phyloP scores from a whole-genome alignment of 768 basidiomycete species.

The Leucosporidium scottii region DNA sequence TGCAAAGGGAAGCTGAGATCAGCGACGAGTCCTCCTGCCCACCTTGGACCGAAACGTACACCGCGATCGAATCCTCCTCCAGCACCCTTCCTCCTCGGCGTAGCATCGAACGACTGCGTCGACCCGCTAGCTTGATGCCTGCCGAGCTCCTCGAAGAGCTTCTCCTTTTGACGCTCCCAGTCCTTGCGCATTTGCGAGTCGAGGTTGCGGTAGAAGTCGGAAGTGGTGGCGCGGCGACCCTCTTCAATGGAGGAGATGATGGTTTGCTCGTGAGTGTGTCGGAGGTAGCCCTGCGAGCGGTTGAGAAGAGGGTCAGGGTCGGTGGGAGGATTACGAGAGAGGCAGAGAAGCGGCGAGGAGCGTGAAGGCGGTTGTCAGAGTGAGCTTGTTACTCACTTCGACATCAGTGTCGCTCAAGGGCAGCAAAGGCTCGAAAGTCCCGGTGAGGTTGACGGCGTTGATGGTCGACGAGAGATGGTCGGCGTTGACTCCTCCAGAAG shows the following conservation, averaged over 20 bases:
- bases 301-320: too few relatives aligned
- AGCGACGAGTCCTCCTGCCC: too few relatives aligned
- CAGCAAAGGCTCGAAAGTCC: conserved; percentile 82
- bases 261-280: conserved; percentile 90
- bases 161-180: conserved; percentile 85
- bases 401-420: conserved; percentile 91
- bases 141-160: conserved; percentile 82
- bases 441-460: conserved; percentile 67
- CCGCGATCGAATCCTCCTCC: conserved; percentile 25
- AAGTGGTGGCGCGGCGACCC: conserved; percentile 72
- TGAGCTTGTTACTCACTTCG: conserved; percentile 42
- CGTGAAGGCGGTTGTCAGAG: not conserved
- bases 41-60: not conserved
- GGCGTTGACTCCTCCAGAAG: conserved; percentile 87
- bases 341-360: not conserved
- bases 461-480: conserved; percentile 78
- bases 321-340: too few relatives aligned
- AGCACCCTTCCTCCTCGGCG: conserved; percentile 8
- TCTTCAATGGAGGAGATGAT: conserved; percentile 91
- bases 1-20: not conserved
- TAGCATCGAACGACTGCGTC: not conserved
- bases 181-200: conserved; percentile 67
- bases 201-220: conserved; percentile 72
- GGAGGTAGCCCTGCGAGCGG: conserved; percentile 62
- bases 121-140: conserved; percentile 23